Base-by-base conservation (phyloP, 306 rosid genomes). In the Glycine latifolia region DNA sequence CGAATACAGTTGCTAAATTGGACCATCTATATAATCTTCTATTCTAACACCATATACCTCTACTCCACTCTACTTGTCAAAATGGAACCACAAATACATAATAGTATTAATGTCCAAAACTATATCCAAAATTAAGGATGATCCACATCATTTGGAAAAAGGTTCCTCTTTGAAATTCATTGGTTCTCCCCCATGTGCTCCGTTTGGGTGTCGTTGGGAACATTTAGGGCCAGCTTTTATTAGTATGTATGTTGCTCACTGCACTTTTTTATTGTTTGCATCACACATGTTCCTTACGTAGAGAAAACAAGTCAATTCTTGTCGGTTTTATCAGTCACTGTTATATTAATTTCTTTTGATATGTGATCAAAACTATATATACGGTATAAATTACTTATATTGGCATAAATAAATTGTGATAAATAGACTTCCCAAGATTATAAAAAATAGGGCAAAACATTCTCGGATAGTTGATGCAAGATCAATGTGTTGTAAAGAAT, bases 101-200 rank as follows among this genome's bases (percentile, higher is more conserved):
- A 75, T 79, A 14, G 8, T 53, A 15, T 63, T 10, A 0, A 26
- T 26, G 43, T 12, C 56, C 13, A 20, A 73, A 68, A 47, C 0
- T 12, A 63, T 13, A 67, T 54, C 8, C 13, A n/a, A 67, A 37
- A 3, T 58, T 37, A 26, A 48, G 58, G 6, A 54, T 72, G 43
- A 48, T 50, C 80, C 73, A 77, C 46, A 65, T 37, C 78, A 76
- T 52, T 14, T 68, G 37, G 11, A 10, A 37, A 37, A 37, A 37
- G 72, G 46, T 78, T 83, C 63, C 5, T 16, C 16, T 52, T 17
- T 31, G 54, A 70, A 65, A 46, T 37, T 73, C 50, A 67, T 79
- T 72, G 62, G 46, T n/a, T 31, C 55, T 59, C 6, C 11, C 87
- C 82, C 90, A 90, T 88, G 88, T 90, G 91, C 87, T 72, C 26